A percentile compares a stretch with the other conserved stretches of the same genome.
phyloP scores from a whole-genome alignment of 2,329 filamentous ascomycete species.

The Sclerotinia subarctica region DNA sequence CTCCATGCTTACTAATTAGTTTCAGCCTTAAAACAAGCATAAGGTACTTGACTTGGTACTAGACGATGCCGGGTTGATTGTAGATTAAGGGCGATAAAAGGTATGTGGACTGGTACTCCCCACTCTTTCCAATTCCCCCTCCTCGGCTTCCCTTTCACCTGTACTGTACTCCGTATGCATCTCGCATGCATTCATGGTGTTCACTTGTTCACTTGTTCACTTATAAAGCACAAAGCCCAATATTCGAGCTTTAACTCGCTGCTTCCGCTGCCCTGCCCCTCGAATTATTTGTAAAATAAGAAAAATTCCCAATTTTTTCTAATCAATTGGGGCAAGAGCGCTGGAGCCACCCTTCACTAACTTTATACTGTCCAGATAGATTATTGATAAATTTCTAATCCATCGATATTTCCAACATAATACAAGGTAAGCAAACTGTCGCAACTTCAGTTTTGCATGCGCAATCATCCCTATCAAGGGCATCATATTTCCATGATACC shows the following conservation, averaged over 20 bases:
- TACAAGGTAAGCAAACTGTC: constrained; percentile 10
- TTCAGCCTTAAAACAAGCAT: neutral
- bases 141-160: neutral
- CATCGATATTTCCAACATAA: neutral
- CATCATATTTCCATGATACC: constrained; percentile 9
- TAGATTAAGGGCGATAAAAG: neutral
- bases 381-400: constrained; percentile 9
- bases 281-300: constrained; percentile 10
- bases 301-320: constrained; percentile 19
- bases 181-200: neutral
- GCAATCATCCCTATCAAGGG: constrained; percentile 6
- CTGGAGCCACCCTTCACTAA: constrained; percentile 16
- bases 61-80: too few relatives aligned
- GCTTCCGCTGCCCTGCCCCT: constrained; percentile 17
- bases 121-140: neutral
- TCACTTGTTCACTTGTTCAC: constrained; percentile 1
- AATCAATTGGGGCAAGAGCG: constrained; percentile 10
- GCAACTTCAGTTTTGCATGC: constrained; percentile 17
- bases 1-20: constrained; percentile 6
- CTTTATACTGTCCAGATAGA: neutral
- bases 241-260: neutral
- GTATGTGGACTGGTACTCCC: too few relatives aligned
- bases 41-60: neutral
- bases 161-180: neutral
- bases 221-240: neutral